Conservation (phyloP, 2,329 filamentous ascomycete genomes). For the Aspergillus bombycis region DNA sequence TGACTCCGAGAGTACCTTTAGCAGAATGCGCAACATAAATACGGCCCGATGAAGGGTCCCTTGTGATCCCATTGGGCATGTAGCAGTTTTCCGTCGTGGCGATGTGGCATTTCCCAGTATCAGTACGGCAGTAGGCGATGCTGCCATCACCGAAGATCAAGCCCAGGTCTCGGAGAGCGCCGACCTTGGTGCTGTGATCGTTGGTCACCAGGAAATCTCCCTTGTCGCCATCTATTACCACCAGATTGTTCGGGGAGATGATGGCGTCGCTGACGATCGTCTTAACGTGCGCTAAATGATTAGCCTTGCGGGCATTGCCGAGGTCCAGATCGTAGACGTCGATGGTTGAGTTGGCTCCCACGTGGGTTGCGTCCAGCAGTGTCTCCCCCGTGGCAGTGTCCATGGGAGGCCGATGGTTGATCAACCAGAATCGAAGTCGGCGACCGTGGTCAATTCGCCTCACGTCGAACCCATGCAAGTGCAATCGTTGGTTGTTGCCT, state of each 20-base stretch:
- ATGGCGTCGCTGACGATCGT: slow-evolving; percentile 5
- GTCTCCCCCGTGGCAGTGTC: background rate
- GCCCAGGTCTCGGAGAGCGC: background rate
- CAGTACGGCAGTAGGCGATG: background rate
- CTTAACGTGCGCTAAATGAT: slow-evolving; percentile 4
- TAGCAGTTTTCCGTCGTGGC: background rate
- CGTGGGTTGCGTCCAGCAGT: background rate
- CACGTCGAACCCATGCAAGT: slow-evolving; percentile 5
- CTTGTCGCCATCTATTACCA: background rate
- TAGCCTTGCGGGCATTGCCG: background rate
- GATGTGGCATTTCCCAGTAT: slow-evolving; percentile 2
- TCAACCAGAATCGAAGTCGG: slow-evolving; percentile 8
- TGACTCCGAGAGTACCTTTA: background rate
- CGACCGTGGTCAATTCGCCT: background rate
- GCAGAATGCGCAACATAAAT: background rate
- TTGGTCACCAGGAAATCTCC: slow-evolving; percentile 6
- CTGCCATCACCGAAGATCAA: background rate
- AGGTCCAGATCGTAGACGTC: slow-evolving; percentile 8
- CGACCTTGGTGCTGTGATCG: background rate
- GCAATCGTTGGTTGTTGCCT: background rate
- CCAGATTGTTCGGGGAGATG: slow-evolving; percentile 11
- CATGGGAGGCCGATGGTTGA: slow-evolving; percentile 8
- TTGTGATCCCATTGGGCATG: slow-evolving; percentile 3
- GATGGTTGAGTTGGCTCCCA: slow-evolving; percentile 11
- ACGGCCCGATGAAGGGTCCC: background rate